These are phyloP conservation scores for Ophiostoma himal-ulmi DNA, from an alignment of 2,329 filamentous ascomycete genomes.

Conservation along the genomic window DNA sequence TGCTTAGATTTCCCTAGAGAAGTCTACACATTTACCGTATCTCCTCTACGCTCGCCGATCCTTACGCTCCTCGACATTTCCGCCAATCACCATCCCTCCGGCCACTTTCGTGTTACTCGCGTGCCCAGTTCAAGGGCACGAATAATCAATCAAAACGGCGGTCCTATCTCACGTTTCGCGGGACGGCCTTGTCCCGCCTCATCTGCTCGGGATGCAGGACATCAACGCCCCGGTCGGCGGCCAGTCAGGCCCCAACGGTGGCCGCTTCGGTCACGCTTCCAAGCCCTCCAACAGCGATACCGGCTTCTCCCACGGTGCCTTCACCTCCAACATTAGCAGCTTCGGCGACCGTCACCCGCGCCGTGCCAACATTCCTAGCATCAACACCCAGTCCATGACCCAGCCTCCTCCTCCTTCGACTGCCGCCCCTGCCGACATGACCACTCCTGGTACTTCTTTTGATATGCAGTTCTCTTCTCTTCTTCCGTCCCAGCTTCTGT, in stretches of 20 bases:
- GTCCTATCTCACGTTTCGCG: constrained; percentile 68
- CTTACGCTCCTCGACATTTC: constrained; percentile 28
- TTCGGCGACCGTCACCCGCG: constrained; percentile 84
- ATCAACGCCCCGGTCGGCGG: constrained; percentile 55
- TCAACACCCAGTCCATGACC: constrained; percentile 73
- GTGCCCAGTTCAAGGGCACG: constrained; percentile 51
- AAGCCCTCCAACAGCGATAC: constrained; percentile 81
- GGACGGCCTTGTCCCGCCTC: constrained; percentile 83
- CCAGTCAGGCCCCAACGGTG: constrained; percentile 51
- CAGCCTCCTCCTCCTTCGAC: constrained; percentile 35
- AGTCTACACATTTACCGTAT: neutral
- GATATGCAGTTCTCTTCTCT: constrained; percentile 99
- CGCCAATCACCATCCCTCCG: constrained; percentile 28
- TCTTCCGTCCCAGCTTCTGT: constrained; percentile 85
- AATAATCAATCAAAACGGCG: constrained; percentile 69
- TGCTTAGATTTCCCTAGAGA: neutral
- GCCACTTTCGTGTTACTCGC: constrained; percentile 30
- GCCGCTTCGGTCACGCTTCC: constrained; percentile 66
- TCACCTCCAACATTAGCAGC: constrained; percentile 76
- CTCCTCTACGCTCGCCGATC: neutral
- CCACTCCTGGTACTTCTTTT: constrained; percentile 79
- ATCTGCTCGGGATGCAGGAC: constrained; percentile 88
- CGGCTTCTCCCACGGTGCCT: constrained; percentile 88
- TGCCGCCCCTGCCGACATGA: constrained; percentile 61
- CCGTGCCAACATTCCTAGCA: constrained; percentile 78